A percentile compares a stretch with the other conserved stretches of the same genome.
Evolutionary conservation across 805 yeast species (phyloP).

Genomic region (Geotrichum ghanense): DNA sequence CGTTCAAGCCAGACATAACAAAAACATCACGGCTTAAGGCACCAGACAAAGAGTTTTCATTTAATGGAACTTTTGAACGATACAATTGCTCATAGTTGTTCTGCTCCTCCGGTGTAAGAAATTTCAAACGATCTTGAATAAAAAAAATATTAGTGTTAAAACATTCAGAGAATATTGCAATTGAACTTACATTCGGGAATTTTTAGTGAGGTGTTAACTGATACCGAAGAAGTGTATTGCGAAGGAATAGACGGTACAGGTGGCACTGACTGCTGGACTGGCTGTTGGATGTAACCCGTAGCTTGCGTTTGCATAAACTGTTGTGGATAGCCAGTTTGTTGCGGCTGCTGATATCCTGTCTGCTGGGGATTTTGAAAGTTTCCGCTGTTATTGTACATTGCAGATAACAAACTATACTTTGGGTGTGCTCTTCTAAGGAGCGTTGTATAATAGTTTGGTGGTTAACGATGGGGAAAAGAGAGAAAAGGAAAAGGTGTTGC

Average conservation of each 20-base stretch:
- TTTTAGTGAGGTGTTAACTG: constrained; percentile 10
- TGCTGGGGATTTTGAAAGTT: constrained; percentile 1
- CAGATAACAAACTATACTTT: neutral
- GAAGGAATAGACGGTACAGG: constrained; percentile 21
- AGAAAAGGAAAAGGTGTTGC: no score
- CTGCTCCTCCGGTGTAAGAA: constrained; percentile 78
- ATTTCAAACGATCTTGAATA: constrained; percentile 56
- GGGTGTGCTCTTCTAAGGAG: no score
- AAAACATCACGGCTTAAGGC: constrained; percentile 72
- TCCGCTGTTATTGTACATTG: neutral
- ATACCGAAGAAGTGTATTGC: constrained; percentile 29
- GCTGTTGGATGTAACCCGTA: constrained; percentile 14
- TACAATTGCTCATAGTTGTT: constrained; percentile 76
- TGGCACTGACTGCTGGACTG: constrained; percentile 21
- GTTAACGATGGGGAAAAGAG: no score
- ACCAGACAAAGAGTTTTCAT: constrained; percentile 43
- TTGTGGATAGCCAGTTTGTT: constrained; percentile 2
- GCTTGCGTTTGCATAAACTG: constrained; percentile 2
- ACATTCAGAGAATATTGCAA: neutral
- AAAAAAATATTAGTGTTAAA: neutral
- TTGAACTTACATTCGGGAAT: constrained; percentile 19
- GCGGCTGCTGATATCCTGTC: constrained; percentile 5
- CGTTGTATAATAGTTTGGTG: no score
- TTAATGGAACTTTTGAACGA: constrained; percentile 54
- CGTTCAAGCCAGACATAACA: constrained; percentile 65